Evolutionary conservation across 306 rosid genomes (phyloP).

Genomic region (Casuarina glauca): DNA sequence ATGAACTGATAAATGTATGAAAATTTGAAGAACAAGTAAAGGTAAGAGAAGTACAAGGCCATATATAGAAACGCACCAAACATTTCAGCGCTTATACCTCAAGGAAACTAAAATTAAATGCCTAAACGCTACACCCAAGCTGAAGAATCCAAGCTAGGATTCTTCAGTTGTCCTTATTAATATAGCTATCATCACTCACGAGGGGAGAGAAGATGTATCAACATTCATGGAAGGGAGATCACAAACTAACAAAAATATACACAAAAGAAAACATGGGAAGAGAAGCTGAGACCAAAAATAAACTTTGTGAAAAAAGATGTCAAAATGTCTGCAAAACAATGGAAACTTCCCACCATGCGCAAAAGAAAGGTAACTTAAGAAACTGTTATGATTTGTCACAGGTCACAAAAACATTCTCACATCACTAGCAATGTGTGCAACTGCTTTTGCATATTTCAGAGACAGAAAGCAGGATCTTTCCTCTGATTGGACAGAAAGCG

Average conservation of each 20-base stretch:
- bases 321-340: background rate
- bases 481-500: background rate
- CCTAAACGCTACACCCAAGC: background rate
- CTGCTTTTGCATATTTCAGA: background rate
- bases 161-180: constrained; percentile 1
- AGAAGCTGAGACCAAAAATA: background rate
- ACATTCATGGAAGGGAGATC: background rate
- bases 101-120: background rate
- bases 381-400: background rate
- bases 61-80: background rate
- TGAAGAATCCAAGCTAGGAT: background rate
- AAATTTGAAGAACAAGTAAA: background rate
- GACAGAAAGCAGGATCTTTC: background rate
- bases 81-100: background rate
- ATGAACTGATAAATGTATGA: background rate
- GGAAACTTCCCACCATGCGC: background rate
- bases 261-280: background rate
- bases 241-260: background rate
- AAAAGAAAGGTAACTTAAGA: background rate
- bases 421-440: background rate
- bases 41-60: background rate
- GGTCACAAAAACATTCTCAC: background rate
- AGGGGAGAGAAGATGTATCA: background rate
- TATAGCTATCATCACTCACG: background rate
- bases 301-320: background rate